phyloP scores from a whole-genome alignment of 2,329 filamentous ascomycete species.

The Geoglossum cookeanum region DNA sequence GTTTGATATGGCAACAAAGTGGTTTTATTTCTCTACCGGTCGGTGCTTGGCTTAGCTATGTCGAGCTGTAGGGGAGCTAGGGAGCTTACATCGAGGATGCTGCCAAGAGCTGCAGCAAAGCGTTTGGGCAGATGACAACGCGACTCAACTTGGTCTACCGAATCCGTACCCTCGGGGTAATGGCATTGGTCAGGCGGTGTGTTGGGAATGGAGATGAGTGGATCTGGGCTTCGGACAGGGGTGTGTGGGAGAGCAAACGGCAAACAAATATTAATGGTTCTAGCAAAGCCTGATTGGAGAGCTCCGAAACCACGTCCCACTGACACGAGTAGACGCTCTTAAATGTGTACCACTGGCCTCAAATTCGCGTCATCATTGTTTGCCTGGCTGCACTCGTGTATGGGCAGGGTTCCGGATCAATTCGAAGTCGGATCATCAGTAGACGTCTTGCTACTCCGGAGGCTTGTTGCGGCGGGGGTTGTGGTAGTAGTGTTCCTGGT shows the following conservation, averaged over 20 bases:
- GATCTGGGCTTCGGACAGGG: background rate
- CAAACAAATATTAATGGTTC: background rate
- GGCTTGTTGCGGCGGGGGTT: background rate
- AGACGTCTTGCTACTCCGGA: background rate
- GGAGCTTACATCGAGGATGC: background rate
- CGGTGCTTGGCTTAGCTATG: background rate
- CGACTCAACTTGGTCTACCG: background rate
- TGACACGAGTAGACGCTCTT: background rate
- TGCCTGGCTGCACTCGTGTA: background rate
- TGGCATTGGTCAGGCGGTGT: background rate
- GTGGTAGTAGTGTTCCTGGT: background rate
- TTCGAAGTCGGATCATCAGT: background rate
- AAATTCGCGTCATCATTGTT: background rate
- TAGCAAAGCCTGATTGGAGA: background rate
- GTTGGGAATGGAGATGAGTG: background rate
- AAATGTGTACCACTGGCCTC: background rate
- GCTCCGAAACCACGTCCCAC: background rate
- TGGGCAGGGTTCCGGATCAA: background rate
- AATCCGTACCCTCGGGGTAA: background rate
- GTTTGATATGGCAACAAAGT: background rate
- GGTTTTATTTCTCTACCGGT: background rate
- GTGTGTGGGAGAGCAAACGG: background rate
- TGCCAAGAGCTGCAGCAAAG: conserved; percentile 1
- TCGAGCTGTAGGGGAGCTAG: background rate
- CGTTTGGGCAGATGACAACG: background rate